Percentiles rank a stretch among this genome's conserved stretches.
Evolutionary conservation across 352 stramenopile species (phyloP).

Genomic region (Phytopythium boreale): DNA sequence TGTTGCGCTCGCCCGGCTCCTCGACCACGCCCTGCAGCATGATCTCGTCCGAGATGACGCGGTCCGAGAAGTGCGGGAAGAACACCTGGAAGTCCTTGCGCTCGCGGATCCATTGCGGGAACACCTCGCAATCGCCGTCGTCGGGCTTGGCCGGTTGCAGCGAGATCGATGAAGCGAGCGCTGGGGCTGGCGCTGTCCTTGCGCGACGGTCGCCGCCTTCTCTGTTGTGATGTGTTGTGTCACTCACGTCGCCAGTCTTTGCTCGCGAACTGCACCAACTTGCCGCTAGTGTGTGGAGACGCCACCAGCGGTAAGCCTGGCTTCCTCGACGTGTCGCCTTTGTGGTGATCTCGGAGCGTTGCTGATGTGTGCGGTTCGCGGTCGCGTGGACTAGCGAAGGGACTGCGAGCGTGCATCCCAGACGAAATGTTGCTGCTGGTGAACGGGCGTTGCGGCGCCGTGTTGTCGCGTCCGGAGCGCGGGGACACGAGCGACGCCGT

Average conservation of each 20-base stretch:
- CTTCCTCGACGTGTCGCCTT: background rate
- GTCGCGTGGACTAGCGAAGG: background rate
- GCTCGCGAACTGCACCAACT: too few species aligned
- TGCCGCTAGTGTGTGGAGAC: background rate
- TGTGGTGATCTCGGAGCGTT: background rate
- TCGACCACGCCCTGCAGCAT: slow-evolving; percentile 59
- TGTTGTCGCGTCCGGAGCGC: slow-evolving; percentile 8
- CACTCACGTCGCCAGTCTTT: too few species aligned
- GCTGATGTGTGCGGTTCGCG: background rate
- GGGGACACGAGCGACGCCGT: slow-evolving; percentile 30
- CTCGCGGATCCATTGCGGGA: slow-evolving; percentile 63
- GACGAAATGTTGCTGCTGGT: background rate
- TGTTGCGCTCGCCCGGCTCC: slow-evolving; percentile 57
- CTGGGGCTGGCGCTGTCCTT: background rate
- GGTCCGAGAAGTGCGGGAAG: slow-evolving; percentile 60
- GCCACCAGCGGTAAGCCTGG: background rate
- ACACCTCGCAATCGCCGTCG: slow-evolving; percentile 34
- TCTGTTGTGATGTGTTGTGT: too few species aligned
- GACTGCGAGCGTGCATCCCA: background rate
- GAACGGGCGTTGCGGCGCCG: slow-evolving; percentile 15
- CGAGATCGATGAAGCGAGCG: background rate
- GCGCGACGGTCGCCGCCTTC: background rate
- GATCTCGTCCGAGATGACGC: slow-evolving; percentile 62
- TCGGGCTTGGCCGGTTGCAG: background rate
- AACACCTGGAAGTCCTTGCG: slow-evolving; percentile 79